Conservation (phyloP, 768 basidiomycete species). For the Leucosporidium scottii region DNA sequence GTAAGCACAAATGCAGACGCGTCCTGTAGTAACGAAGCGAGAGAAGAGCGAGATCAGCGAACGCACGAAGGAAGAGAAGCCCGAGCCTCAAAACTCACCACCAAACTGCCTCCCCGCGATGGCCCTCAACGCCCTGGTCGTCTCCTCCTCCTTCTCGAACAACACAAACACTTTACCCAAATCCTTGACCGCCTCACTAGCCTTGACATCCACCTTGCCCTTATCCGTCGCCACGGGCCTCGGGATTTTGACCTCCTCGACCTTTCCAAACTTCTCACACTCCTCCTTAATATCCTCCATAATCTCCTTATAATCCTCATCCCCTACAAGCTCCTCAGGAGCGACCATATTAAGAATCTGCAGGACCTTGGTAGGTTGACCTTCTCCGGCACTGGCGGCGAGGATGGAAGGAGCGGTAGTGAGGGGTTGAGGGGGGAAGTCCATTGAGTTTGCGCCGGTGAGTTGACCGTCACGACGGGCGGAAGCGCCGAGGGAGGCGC, state of each 20-base stretch:
- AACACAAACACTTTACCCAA: slow-evolving; percentile 95
- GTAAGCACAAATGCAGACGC: slow-evolving; percentile 33
- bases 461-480: background rate
- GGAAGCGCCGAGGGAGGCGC: slow-evolving; percentile 80
- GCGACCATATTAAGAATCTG: slow-evolving; percentile 99
- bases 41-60: background rate
- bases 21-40: background rate
- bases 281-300: slow-evolving; percentile 92
- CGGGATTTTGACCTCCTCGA: slow-evolving; percentile 75
- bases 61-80: background rate
- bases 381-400: slow-evolving; percentile 33
- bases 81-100: slow-evolving; percentile 10
- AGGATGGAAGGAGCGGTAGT: slow-evolving; percentile 32
- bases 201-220: slow-evolving; percentile 54
- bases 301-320: slow-evolving; percentile 87
- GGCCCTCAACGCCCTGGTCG: slow-evolving; percentile 66
- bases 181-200: slow-evolving; percentile 64
- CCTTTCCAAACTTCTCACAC: slow-evolving; percentile 64
- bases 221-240: slow-evolving; percentile 81
- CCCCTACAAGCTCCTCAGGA: slow-evolving; percentile 78
- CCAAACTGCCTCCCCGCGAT: slow-evolving; percentile 59
- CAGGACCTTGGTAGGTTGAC: slow-evolving; percentile 59
- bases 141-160: slow-evolving; percentile 58
- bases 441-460: slow-evolving; percentile 37
- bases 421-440: slow-evolving; percentile 12